Evolutionary conservation across 208 protist genomes (phyloP), one percentile per base, ranked within the genome.

Genomic region (Trypanosoma avium): DNA sequence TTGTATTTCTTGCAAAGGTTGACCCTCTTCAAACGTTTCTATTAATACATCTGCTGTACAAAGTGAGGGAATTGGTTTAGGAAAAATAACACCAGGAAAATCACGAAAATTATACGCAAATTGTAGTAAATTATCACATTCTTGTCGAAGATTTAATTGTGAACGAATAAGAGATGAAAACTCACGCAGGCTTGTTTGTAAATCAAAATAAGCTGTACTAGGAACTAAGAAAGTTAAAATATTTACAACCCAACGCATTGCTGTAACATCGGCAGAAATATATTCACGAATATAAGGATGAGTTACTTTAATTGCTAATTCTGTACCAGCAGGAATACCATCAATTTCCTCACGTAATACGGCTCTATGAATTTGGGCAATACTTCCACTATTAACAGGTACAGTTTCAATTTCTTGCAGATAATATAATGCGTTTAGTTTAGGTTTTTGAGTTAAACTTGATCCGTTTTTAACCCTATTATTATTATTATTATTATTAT

Each of bases 331-430:
- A 21, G 86, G 89, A 9, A 95, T 61, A 6, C 82, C 82, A 50
- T 92, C 89, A n/a, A 95, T 70, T 10, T 72, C 59, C 43, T 83
- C 72, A 15, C 81, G 66, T 24, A 97, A 69, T 46, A 78, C 83
- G 1, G 81, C 95, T 3, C 80, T 75, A 65, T 98, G 90, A 21
- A 98, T 70, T 56, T 98, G 95, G 3, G 92, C 95, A 57, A 98
- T 92, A 65, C 87, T 94, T 1, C 95, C 95, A 70, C 84, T 93
- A 52, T 97, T 95, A 21, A 98, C 72, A 2, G 95, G 90, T 5
- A 73, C 50, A 22, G 73, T 82, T 30, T 95, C 85, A 47, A 97
- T 86, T 45, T 89, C 84, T 4, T 78, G 76, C 21, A 95, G 19
- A 57, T 85, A 88, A 26, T 77, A 50, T 2, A 97, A 59, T 4